Percentiles rank a stretch among this genome's conserved stretches.
Evolutionary conservation across 2,329 filamentous ascomycete genomes (phyloP).

Genomic region (Cytospora leucostoma): DNA sequence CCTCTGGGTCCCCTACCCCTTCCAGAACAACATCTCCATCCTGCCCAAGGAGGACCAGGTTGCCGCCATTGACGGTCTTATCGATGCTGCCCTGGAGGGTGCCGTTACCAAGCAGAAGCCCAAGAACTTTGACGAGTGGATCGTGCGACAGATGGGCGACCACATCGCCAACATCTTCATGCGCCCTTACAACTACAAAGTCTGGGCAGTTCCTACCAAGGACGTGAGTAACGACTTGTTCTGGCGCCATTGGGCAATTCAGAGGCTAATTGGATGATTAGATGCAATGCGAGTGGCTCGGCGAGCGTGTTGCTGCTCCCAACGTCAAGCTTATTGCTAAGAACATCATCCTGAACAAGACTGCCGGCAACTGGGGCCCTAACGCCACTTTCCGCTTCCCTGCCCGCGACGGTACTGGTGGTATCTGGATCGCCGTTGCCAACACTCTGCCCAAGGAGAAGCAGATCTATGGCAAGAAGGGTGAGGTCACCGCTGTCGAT

Average conservation of each 20-base stretch:
- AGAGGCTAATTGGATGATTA: constrained; percentile 40
- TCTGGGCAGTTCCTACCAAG: constrained; percentile 97
- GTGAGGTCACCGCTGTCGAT: constrained; percentile 83
- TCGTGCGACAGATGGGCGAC: constrained; percentile 84
- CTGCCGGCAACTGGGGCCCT: constrained; percentile 95
- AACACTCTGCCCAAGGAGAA: constrained; percentile 91
- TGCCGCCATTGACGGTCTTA: constrained; percentile 89
- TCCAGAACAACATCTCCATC: constrained; percentile 99
- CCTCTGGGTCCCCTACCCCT: constrained; percentile 97
- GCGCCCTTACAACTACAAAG: constrained; percentile 99
- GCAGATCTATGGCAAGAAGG: constrained; percentile 83
- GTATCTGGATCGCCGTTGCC: constrained; percentile 98
- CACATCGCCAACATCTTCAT: constrained; percentile 96
- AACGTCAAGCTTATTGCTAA: constrained; percentile 91
- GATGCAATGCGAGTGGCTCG: constrained; percentile 99
- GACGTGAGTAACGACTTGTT: constrained; percentile 62
- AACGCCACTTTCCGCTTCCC: constrained; percentile 99
- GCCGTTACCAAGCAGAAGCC: constrained; percentile 90
- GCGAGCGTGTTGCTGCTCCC: constrained; percentile 95
- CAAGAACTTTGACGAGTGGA: constrained; percentile 98
- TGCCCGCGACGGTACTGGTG: constrained; percentile 90
- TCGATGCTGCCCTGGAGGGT: constrained; percentile 86
- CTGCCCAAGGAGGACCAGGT: constrained; percentile 97
- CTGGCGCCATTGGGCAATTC: neutral
- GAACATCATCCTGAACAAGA: constrained; percentile 95